These are phyloP conservation scores for Erucastrum elatum DNA, from an alignment of 345 rosid species.

Conservation along the genomic window DNA sequence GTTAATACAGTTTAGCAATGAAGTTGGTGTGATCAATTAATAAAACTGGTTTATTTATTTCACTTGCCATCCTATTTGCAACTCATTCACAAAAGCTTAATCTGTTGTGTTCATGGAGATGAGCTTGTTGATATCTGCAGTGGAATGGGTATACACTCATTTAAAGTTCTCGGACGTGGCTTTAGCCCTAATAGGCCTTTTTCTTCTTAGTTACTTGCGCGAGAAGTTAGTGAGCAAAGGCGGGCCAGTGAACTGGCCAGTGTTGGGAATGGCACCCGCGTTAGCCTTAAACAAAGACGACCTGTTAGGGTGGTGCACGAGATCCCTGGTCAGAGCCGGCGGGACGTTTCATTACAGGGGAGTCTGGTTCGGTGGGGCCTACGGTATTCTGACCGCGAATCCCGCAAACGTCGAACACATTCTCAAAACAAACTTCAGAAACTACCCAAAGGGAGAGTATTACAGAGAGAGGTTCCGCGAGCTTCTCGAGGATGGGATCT, in stretches of 20 bases:
- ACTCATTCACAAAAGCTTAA: constrained; percentile 4
- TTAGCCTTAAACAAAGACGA: constrained; percentile 36
- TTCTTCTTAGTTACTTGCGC: constrained; percentile 51
- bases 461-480: constrained; percentile 63
- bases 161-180: constrained; percentile 45
- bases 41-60: constrained; percentile 17
- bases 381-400: constrained; percentile 55
- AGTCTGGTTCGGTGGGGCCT: constrained; percentile 55
- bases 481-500: constrained; percentile 77
- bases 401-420: constrained; percentile 64
- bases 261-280: constrained; percentile 54
- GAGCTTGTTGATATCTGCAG: constrained; percentile 11
- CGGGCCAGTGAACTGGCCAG: constrained; percentile 70
- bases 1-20: constrained; percentile 1
- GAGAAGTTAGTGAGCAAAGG: constrained; percentile 59
- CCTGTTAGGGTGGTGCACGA: constrained; percentile 46
- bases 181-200: constrained; percentile 48
- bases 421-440: constrained; percentile 63
- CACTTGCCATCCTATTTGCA: neutral
- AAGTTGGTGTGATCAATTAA: constrained; percentile 35
- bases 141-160: constrained; percentile 34
- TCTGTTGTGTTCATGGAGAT: constrained; percentile 10
- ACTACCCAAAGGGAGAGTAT: constrained; percentile 68
- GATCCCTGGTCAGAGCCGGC: constrained; percentile 44
- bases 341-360: constrained; percentile 65